These are phyloP conservation scores for Macaranga tanarius DNA, from an alignment of 441 rosid genomes.

Conservation along the genomic window DNA sequence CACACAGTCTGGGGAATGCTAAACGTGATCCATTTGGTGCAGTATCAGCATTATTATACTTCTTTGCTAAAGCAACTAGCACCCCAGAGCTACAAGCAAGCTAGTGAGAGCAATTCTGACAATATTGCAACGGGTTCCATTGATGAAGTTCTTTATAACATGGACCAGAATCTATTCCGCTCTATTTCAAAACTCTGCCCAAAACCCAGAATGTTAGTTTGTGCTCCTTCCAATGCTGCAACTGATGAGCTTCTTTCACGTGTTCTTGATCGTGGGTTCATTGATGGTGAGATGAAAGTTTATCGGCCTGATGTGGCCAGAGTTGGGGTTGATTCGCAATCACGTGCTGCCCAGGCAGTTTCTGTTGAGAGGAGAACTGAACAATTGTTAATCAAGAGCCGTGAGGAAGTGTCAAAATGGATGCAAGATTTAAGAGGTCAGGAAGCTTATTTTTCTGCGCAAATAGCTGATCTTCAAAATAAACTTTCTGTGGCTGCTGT, in stretches of 20 bases:
- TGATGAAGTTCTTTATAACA: constrained; percentile 98
- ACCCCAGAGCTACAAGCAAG: constrained; percentile 94
- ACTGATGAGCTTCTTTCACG: constrained; percentile 98
- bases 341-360: constrained; percentile 98
- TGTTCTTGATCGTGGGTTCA: constrained; percentile 96
- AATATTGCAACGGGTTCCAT: constrained; percentile 71
- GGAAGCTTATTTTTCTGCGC: constrained; percentile 76
- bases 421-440: constrained; percentile 76
- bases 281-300: constrained; percentile 99
- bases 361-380: constrained; percentile 99
- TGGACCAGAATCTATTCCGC: constrained; percentile 95
- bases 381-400: constrained; percentile 70
- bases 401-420: constrained; percentile 87
- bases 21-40: constrained; percentile 98
- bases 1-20: constrained; percentile 99
- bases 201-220: constrained; percentile 96
- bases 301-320: constrained; percentile 98
- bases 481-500: constrained; percentile 77
- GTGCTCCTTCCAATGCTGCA: constrained; percentile 99
- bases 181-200: constrained; percentile 94
- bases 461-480: constrained; percentile 72
- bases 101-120: constrained; percentile 68
- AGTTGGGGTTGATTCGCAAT: constrained; percentile 97
- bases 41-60: constrained; percentile 96
- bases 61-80: constrained; percentile 95